Percentiles rank a stretch among this genome's conserved stretches.
Conservation (phyloP, 805 yeast genomes). For the Saturnispora hagleri region DNA sequence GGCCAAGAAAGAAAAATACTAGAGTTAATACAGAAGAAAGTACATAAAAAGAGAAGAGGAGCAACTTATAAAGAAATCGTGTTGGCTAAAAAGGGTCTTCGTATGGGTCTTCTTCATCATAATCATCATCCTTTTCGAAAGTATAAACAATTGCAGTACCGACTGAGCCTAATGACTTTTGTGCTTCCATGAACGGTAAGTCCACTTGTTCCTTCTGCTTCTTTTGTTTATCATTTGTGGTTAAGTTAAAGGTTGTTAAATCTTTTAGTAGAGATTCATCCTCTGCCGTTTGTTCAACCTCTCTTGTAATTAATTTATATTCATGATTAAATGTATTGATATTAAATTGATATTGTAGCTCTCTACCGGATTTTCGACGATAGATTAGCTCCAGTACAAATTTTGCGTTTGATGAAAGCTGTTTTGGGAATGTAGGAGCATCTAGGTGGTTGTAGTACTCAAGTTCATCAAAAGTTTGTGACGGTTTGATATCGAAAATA, state of each 20-base stretch:
- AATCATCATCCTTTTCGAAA: constrained; percentile 94
- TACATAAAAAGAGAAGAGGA: not conserved
- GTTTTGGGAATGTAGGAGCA: not conserved
- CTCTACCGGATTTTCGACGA: constrained; percentile 79
- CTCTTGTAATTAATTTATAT: constrained; percentile 22
- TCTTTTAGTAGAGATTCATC: constrained; percentile 48
- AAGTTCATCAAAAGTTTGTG: not conserved
- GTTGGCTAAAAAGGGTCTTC: constrained; percentile 59
- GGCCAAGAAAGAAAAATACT: constrained; percentile 65
- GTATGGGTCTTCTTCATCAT: constrained; percentile 96
- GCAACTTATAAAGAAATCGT: not conserved
- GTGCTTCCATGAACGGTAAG: constrained; percentile 88
- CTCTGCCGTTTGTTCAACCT: constrained; percentile 14
- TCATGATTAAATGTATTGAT: constrained; percentile 42
- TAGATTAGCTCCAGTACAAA: constrained; percentile 50
- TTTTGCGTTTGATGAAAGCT: not conserved
- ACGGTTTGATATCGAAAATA: constrained; percentile 37
- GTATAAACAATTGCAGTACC: constrained; percentile 97
- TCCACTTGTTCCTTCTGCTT: constrained; percentile 77
- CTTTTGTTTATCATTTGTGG: constrained; percentile 66
- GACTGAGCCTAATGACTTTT: constrained; percentile 48
- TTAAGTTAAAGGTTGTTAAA: constrained; percentile 80
- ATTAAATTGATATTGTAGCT: constrained; percentile 45
- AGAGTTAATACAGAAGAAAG: constrained; percentile 20
- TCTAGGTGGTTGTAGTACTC: constrained; percentile 2